A percentile compares a stretch with the other conserved stretches of the same genome.
Conservation (phyloP, 2,329 filamentous ascomycete genomes). For the Penicillium sp. region DNA sequence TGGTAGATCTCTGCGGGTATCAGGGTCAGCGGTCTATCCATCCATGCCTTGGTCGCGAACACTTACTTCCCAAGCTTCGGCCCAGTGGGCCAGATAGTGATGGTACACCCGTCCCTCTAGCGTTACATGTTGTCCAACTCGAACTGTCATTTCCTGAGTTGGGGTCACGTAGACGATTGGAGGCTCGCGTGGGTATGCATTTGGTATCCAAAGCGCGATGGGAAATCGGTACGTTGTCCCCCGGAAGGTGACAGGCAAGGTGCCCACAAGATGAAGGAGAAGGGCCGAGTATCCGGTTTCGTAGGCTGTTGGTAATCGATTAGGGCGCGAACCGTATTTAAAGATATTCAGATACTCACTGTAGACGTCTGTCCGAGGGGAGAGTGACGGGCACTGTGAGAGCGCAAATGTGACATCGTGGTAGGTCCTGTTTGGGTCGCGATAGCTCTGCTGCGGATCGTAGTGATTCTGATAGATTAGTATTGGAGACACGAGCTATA, state of each 20-base stretch:
- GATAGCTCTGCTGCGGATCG: slow-evolving; percentile 69
- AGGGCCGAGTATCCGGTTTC: slow-evolving; percentile 83
- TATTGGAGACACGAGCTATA: background rate
- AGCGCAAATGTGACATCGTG: slow-evolving; percentile 83
- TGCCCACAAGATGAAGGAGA: slow-evolving; percentile 80
- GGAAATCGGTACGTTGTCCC: slow-evolving; percentile 88
- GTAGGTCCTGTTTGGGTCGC: slow-evolving; percentile 88
- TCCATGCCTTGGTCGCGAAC: background rate
- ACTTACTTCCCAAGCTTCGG: slow-evolving; percentile 83
- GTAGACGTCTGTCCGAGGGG: slow-evolving; percentile 88
- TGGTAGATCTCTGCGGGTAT: slow-evolving; percentile 64
- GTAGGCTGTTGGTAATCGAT: slow-evolving; percentile 58
- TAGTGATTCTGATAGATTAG: slow-evolving; percentile 33
- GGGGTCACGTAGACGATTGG: slow-evolving; percentile 88
- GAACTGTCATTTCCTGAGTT: slow-evolving; percentile 79
- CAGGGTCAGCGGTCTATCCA: background rate
- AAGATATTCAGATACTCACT: slow-evolving; percentile 55
- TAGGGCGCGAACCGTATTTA: slow-evolving; percentile 23
- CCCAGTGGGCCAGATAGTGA: slow-evolving; percentile 88
- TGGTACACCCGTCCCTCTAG: slow-evolving; percentile 92
- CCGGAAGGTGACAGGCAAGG: slow-evolving; percentile 85
- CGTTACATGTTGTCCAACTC: slow-evolving; percentile 91
- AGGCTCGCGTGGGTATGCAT: slow-evolving; percentile 79
- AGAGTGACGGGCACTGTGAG: slow-evolving; percentile 71
- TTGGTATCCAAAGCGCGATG: slow-evolving; percentile 86